Conservation (phyloP, 768 basidiomycete species). For the Omphalotus guepiniiformis region DNA sequence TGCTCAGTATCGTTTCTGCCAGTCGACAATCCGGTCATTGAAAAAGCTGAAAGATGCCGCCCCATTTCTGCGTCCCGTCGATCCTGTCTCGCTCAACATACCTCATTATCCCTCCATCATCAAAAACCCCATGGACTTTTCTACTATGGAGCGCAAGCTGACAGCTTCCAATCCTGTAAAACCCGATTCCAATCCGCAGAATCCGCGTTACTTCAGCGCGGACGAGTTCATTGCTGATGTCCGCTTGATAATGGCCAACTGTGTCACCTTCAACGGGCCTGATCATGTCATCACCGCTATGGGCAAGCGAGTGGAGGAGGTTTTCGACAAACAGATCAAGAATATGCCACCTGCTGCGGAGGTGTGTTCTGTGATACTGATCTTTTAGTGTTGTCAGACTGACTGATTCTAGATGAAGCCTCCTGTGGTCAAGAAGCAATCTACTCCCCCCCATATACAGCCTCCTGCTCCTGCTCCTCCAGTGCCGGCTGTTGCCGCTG, state of each 20-base stretch:
- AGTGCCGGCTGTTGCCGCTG: slow-evolving; percentile 27
- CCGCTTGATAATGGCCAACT: slow-evolving; percentile 84
- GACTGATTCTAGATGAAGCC: slow-evolving; percentile 18
- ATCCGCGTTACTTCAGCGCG: slow-evolving; percentile 72
- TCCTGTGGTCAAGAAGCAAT: slow-evolving; percentile 41
- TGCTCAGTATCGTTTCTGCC: slow-evolving; percentile 76
- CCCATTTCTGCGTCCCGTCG: slow-evolving; percentile 86
- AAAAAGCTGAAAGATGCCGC: slow-evolving; percentile 83
- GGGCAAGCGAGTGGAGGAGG: slow-evolving; percentile 77
- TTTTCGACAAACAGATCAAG: slow-evolving; percentile 86
- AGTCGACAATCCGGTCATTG: slow-evolving; percentile 71
- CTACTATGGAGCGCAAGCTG: slow-evolving; percentile 89
- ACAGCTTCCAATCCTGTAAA: slow-evolving; percentile 73
- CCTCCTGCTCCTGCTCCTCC: slow-evolving; percentile 36
- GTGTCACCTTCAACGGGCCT: slow-evolving; percentile 87
- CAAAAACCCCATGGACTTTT: slow-evolving; percentile 90
- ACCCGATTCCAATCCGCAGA: slow-evolving; percentile 62
- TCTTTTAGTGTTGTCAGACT: slow-evolving; percentile 1
- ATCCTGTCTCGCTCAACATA: slow-evolving; percentile 74
- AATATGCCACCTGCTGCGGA: slow-evolving; percentile 79
- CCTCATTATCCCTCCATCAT: slow-evolving; percentile 89
- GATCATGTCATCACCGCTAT: slow-evolving; percentile 77
- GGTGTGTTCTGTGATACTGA: slow-evolving; percentile 40
- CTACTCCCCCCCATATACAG: slow-evolving; percentile 43
- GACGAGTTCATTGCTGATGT: slow-evolving; percentile 86